Conservation (phyloP, 257 asterid genomes). For the Scutellaria minor region DNA sequence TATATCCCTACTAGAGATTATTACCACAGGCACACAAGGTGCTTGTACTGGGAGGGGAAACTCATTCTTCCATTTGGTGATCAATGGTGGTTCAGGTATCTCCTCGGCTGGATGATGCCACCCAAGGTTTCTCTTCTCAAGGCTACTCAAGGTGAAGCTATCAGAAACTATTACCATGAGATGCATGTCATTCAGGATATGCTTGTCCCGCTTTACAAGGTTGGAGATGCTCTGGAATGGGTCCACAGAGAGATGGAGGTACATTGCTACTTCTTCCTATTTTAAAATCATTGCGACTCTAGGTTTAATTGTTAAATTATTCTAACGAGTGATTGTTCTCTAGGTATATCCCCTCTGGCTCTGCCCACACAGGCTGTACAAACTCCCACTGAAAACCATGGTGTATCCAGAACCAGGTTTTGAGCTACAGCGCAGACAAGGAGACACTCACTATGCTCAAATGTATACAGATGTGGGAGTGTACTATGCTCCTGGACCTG, state of each 20-base stretch:
- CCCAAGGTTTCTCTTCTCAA: conserved; percentile 97
- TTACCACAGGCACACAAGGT: conserved; percentile 93
- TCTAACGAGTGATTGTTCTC: conserved; percentile 38
- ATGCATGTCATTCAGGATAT: conserved; percentile 97
- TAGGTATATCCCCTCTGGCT: conserved; percentile 99
- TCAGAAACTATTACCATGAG: conserved; percentile 89
- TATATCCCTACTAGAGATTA: conserved; percentile 91
- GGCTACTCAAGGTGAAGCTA: conserved; percentile 95
- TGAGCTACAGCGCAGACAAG: conserved; percentile 84
- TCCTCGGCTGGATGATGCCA: conserved; percentile 92
- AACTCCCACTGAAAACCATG: conserved; percentile 86
- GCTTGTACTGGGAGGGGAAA: conserved; percentile 98
- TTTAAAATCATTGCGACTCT: not conserved
- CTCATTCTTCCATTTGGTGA: conserved; percentile 94
- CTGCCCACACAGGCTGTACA: conserved; percentile 89
- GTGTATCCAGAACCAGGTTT: conserved; percentile 94
- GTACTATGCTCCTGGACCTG: conserved; percentile 92
- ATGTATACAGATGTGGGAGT: conserved; percentile 97
- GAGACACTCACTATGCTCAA: conserved; percentile 83
- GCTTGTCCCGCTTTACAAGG: conserved; percentile 94
- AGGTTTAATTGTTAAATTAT: not conserved
- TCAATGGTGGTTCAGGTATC: conserved; percentile 93
- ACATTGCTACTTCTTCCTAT: conserved; percentile 23
- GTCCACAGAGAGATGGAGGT: conserved; percentile 97
- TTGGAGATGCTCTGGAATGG: conserved; percentile 91